Conservation (phyloP, 192 early-diverging fungal genomes). For the Mortierella alpina region DNA sequence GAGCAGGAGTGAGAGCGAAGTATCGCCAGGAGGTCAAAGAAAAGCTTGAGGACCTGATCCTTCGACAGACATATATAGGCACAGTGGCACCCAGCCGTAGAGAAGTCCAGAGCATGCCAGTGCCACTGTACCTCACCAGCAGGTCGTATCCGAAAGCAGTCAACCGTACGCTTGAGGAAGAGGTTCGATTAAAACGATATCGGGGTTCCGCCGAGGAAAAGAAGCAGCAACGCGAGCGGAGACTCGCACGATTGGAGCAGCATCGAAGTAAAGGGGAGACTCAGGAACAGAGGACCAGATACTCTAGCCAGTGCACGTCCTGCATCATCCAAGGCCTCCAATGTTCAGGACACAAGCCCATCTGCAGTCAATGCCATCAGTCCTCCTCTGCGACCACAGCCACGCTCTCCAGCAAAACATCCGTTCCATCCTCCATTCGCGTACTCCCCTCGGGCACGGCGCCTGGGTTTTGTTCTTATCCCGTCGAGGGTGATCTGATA, state of each 20-base stretch:
- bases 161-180: not conserved
- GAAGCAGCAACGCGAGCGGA: not conserved
- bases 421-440: not conserved
- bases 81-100: conserved; percentile 3
- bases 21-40: not conserved
- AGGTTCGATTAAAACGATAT: not conserved
- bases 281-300: not conserved
- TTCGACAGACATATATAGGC: not conserved
- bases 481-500: conserved; percentile 1
- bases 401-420: not conserved
- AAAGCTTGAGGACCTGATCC: not conserved
- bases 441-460: not conserved
- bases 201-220: not conserved
- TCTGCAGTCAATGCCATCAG: conserved; percentile 37
- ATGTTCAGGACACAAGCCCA: conserved; percentile 39
- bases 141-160: not conserved
- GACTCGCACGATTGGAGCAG: not conserved
- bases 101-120: not conserved
- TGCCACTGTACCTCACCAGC: not conserved
- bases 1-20: not conserved
- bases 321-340: conserved; percentile 30
- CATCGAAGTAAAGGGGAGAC: not conserved
- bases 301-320: conserved; percentile 18
- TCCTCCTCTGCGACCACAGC: conserved; percentile 3
- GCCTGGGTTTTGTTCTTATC: conserved; percentile 28